Evolutionary conservation across 2,329 filamentous ascomycete species (phyloP).

Genomic region (Zymoseptoria ardabiliae): DNA sequence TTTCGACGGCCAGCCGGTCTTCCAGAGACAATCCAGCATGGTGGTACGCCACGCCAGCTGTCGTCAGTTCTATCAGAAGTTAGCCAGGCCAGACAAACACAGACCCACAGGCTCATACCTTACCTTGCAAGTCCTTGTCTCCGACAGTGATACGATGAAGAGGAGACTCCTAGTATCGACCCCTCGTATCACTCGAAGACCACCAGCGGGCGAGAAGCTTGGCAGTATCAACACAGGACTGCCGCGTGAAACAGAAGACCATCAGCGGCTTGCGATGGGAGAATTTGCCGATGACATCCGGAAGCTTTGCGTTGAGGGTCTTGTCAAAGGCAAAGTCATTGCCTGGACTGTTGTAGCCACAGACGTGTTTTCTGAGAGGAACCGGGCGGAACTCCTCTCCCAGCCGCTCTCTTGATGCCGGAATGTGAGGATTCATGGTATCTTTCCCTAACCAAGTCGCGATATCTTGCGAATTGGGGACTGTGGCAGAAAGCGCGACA

Average conservation of each 20-base stretch:
- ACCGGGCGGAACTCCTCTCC: conserved; percentile 76
- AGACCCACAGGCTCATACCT: conserved; percentile 31
- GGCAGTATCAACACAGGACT: conserved; percentile 62
- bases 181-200: conserved; percentile 42
- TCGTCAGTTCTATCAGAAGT: conserved; percentile 34
- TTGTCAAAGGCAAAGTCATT: conserved; percentile 78
- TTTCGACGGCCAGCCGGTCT: conserved; percentile 62
- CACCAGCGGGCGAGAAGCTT: conserved; percentile 61
- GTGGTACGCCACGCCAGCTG: conserved; percentile 68
- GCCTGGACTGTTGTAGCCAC: conserved; percentile 55
- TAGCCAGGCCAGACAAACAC: conserved; percentile 15
- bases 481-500: conserved; percentile 72
- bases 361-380: conserved; percentile 66
- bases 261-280: conserved; percentile 68
- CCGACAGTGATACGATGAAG: conserved; percentile 44
- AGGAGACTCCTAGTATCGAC: conserved; percentile 59
- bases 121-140: conserved; percentile 55
- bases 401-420: conserved; percentile 63
- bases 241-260: conserved; percentile 74
- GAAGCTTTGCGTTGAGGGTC: conserved; percentile 57
- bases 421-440: conserved; percentile 50
- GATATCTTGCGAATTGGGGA: conserved; percentile 75
- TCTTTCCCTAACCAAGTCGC: conserved; percentile 70
- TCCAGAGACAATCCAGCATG: conserved; percentile 63
- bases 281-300: conserved; percentile 58